phyloP scores from a whole-genome alignment of 306 rosid genomes.

The Vachellia collinsii region DNA sequence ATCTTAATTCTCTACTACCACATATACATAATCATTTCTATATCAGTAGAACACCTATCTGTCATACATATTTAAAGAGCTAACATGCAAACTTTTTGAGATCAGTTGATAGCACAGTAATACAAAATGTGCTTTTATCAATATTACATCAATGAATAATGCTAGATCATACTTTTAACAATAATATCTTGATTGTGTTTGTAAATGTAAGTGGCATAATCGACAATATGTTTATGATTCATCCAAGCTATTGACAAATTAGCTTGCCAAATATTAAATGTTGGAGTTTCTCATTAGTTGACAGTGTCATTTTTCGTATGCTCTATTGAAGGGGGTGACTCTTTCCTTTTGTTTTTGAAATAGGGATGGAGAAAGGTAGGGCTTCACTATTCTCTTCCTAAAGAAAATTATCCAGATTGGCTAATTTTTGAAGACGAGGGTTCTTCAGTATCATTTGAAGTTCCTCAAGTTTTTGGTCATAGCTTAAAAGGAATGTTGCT shows the following conservation, averaged over 20 bases:
- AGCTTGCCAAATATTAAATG: background rate
- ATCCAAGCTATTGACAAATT: no score
- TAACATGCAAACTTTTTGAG: no score
- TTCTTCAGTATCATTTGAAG: background rate
- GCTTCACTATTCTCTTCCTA: background rate
- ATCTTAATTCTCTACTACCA: background rate
- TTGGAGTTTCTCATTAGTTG: background rate
- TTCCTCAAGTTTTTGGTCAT: background rate
- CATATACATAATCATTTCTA: background rate
- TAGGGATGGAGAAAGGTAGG: background rate
- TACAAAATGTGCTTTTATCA: background rate
- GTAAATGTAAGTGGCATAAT: no score
- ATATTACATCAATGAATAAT: no score
- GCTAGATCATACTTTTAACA: background rate
- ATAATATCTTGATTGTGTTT: no score
- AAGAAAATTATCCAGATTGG: background rate
- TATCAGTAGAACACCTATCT: no score
- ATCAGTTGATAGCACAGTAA: background rate
- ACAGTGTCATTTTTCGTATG: background rate
- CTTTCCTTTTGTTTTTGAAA: background rate
- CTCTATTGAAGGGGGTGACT: background rate
- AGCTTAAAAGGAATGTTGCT: background rate
- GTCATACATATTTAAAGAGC: no score
- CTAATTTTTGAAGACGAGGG: background rate
- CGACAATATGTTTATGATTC: no score